Evolutionary conservation across 2,329 filamentous ascomycete species (phyloP).

Genomic region (Stemphylium beticola): DNA sequence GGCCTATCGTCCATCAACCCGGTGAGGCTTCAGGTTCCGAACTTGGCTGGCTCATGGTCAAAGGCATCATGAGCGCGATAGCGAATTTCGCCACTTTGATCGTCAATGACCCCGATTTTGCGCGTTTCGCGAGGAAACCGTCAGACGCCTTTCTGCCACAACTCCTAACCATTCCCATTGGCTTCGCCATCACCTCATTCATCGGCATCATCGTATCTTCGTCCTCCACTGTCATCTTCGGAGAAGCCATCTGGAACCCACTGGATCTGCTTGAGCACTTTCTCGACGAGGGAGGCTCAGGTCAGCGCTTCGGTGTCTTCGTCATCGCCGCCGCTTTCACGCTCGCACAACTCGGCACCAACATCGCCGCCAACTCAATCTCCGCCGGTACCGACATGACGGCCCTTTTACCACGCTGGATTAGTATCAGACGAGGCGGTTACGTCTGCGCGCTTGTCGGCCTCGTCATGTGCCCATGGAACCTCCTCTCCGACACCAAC

Average conservation of each 20-base stretch:
- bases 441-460: slow-evolving; percentile 84
- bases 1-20: slow-evolving; percentile 77
- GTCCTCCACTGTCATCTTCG: slow-evolving; percentile 52
- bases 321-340: slow-evolving; percentile 61
- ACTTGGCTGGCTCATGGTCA: slow-evolving; percentile 81
- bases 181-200: slow-evolving; percentile 73
- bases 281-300: slow-evolving; percentile 49
- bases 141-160: slow-evolving; percentile 81
- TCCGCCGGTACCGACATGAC: slow-evolving; percentile 85
- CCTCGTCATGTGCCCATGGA: slow-evolving; percentile 86
- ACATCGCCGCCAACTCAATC: slow-evolving; percentile 85
- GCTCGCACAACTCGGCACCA: slow-evolving; percentile 82
- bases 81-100: slow-evolving; percentile 92
- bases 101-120: slow-evolving; percentile 79
- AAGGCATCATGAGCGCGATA: slow-evolving; percentile 86
- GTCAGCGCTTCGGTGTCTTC: slow-evolving; percentile 57
- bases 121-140: slow-evolving; percentile 80
- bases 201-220: slow-evolving; percentile 65
- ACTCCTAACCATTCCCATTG: slow-evolving; percentile 61
- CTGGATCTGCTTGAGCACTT: slow-evolving; percentile 51
- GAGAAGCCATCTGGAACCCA: slow-evolving; percentile 52
- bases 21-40: slow-evolving; percentile 68
- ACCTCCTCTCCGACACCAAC: slow-evolving; percentile 75
- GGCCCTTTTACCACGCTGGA: slow-evolving; percentile 76
- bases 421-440: slow-evolving; percentile 85